Conservation (phyloP, 176 grass and related monocot species). For the Eleusine indica region DNA sequence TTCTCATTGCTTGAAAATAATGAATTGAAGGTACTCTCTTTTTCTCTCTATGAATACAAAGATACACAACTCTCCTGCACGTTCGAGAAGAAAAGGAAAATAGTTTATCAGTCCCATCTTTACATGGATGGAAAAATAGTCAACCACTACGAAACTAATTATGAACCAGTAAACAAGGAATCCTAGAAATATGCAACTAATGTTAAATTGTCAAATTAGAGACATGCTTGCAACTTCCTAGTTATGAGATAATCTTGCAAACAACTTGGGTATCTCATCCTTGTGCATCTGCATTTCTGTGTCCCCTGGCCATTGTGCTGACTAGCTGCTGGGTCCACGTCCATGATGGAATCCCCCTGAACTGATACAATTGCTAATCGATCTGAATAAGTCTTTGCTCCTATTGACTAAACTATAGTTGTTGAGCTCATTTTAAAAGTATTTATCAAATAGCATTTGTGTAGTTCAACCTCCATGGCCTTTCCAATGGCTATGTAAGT, state of each 20-base stretch:
- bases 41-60: too few relatives aligned
- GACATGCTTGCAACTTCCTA: not conserved
- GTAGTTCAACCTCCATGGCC: not conserved
- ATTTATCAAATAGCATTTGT: conserved; percentile 14
- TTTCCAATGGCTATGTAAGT: conserved; percentile 16
- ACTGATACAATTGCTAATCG: conserved; percentile 21
- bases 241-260: not conserved
- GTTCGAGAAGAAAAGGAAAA: too few relatives aligned
- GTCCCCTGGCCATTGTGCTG: not conserved
- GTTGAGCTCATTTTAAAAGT: not conserved
- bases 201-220: not conserved
- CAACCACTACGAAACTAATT: not conserved
- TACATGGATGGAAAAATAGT: not conserved
- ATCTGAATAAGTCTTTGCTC: conserved; percentile 24
- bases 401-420: conserved; percentile 12
- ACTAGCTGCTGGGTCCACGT: not conserved
- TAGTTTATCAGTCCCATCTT: not conserved
- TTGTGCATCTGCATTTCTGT: not conserved
- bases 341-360: not conserved
- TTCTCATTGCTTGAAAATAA: not conserved
- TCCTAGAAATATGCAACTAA: not conserved
- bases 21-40: not conserved
- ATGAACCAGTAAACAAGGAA: not conserved
- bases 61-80: too few relatives aligned
- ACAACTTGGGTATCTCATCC: not conserved